Evolutionary conservation across 257 asterid genomes (phyloP), one percentile per base, ranked within the genome.

Genomic region (Solanum pinnatisectum): DNA sequence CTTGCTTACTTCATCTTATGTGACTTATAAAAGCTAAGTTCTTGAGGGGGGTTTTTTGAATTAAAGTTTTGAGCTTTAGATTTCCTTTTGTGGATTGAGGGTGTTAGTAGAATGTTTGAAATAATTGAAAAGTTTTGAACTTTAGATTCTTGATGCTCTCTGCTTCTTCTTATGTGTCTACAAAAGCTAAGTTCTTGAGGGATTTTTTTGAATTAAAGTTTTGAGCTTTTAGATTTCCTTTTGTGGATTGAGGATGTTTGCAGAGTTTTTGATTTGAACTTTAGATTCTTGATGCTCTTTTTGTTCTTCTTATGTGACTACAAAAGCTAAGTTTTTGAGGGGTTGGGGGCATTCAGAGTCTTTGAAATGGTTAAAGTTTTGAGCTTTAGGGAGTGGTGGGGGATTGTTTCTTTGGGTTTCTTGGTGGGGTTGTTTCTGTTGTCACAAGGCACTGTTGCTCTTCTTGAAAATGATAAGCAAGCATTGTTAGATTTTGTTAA

Each of bases 401-500:
- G 88, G 87, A 18, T 82, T 91, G 86, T 89, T 36, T 78, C 32
- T 87, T 86, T 90, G 88, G 65, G 78, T 74, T 90, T 92, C 82
- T 88, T 92, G 86, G 83, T 90, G 83, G 92, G 90, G 32, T 87
- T 91, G 73, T 77, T 92, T 77, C 82, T 92, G 88, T 52, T 90
- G 79, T 85, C 88, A 8, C 36, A 68, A 27, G 87, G 86, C 83
- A 65, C 52, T 63, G 90, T 52, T 67, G 83, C 91, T n/a, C 89
- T 94, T 90, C 87, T 92, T 73, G 94, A 92, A 18, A 88, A 87
- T 89, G 99, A 96, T 91, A 96, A 91, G 89, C 92, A 87, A 59
- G 99, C 99, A 15, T 91, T 96, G 91, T 94, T 94, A 4, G 97
- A 95, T 87, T 96, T 96, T 79, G 94, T 73, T 44, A 78, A 44